phyloP scores from a whole-genome alignment of 2,329 filamentous ascomycete species.

The Claviceps purpurea region DNA sequence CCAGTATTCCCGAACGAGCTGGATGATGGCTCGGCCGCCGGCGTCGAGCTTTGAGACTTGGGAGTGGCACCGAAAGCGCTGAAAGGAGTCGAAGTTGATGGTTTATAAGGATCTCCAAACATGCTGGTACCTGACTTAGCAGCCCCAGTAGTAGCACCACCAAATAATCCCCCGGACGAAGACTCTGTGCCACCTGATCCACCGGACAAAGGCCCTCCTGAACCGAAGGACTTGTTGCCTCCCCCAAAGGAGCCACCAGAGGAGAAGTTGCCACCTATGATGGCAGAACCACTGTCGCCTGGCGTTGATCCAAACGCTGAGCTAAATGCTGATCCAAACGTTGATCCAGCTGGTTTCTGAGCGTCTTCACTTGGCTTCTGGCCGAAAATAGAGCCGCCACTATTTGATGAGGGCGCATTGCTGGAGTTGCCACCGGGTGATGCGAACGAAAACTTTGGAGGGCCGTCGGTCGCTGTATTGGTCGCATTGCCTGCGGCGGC shows the following conservation, averaged over 20 bases:
- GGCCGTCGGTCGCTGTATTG: constrained; percentile 17
- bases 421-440: constrained; percentile 12
- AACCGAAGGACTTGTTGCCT: constrained; percentile 2
- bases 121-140: constrained; percentile 14
- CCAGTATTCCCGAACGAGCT: constrained; percentile 18
- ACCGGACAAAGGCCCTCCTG: constrained; percentile 9
- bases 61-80: constrained; percentile 5
- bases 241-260: constrained; percentile 9
- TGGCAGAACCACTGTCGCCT: too few relatives aligned
- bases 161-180: constrained; percentile 8
- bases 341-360: constrained; percentile 16
- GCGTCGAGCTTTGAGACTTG: constrained; percentile 11
- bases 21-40: constrained; percentile 14
- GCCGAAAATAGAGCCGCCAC: constrained; percentile 18
- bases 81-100: constrained; percentile 6
- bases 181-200: constrained; percentile 7
- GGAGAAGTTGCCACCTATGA: not conserved
- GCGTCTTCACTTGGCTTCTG: constrained; percentile 14
- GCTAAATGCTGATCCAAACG: constrained; percentile 9
- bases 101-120: constrained; percentile 11
- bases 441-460: constrained; percentile 30
- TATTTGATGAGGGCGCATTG: constrained; percentile 17
- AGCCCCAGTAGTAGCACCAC: constrained; percentile 3
- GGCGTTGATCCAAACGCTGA: too few relatives aligned
- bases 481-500: constrained; percentile 19